Conservation (phyloP, 257 asterid genomes). For the Striga asiatica region DNA sequence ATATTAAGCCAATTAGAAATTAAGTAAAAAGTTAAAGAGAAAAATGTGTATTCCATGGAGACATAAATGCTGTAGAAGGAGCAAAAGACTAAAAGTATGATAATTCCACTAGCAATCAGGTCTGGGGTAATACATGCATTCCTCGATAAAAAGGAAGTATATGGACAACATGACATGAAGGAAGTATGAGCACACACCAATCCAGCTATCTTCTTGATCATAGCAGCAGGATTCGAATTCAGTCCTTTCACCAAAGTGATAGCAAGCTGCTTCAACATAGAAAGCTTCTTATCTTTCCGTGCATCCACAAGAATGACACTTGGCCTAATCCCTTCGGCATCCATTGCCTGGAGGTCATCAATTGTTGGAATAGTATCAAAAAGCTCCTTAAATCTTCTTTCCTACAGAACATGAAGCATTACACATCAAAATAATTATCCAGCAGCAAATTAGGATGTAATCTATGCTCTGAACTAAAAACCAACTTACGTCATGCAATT, state of each 20-base stretch:
- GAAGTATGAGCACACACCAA: slow-evolving; percentile 40
- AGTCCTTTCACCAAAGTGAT: slow-evolving; percentile 67
- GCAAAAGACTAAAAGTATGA: not conserved
- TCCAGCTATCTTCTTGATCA: slow-evolving; percentile 86
- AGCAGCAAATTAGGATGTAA: no score
- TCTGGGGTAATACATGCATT: not conserved
- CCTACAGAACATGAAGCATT: slow-evolving; percentile 41
- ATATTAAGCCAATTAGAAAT: slow-evolving; percentile 9
- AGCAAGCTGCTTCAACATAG: slow-evolving; percentile 81
- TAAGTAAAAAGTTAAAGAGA: not conserved
- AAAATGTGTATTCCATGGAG: not conserved
- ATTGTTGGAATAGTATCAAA: slow-evolving; percentile 70
- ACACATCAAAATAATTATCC: slow-evolving; percentile 16
- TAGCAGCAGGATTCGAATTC: slow-evolving; percentile 55
- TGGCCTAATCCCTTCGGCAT: slow-evolving; percentile 69
- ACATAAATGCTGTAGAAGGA: slow-evolving; percentile 2
- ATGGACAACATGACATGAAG: slow-evolving; percentile 5
- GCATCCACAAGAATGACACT: slow-evolving; percentile 73
- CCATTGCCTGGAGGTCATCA: slow-evolving; percentile 70
- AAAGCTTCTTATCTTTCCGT: slow-evolving; percentile 83
- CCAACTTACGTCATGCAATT: slow-evolving; percentile 7
- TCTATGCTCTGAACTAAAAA: slow-evolving; percentile 1
- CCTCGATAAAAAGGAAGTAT: not conserved
- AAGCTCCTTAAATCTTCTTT: slow-evolving; percentile 87
- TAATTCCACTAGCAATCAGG: slow-evolving; percentile 4